Conservation (phyloP, 495 filamentous ascomycete species). For the Rusavskia elegans region DNA sequence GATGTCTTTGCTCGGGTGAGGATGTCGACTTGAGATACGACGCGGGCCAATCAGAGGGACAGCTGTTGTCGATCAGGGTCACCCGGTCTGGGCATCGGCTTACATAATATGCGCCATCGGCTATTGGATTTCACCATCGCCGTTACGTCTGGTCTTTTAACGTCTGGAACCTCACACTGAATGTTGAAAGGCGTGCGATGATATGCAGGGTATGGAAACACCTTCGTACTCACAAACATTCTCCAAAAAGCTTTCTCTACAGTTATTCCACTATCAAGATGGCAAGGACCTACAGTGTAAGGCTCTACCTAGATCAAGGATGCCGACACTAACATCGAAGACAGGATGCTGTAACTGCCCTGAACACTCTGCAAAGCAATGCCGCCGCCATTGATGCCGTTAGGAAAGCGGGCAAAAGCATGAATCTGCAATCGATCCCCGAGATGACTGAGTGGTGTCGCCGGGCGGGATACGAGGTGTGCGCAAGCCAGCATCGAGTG, state of each 20-base stretch:
- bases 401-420: constrained; percentile 46
- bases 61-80: background rate
- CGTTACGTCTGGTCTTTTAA: no score
- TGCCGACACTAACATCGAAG: background rate
- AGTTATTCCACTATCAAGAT: background rate
- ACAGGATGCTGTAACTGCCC: constrained; percentile 66
- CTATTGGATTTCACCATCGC: no score
- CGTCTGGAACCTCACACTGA: no score
- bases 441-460: constrained; percentile 66
- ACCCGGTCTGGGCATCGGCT: background rate
- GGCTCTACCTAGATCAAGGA: background rate
- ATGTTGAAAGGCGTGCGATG: background rate
- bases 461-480: constrained; percentile 65
- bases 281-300: background rate
- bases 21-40: background rate
- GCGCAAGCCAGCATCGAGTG: constrained; percentile 8
- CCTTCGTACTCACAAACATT: no score
- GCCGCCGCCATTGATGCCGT: constrained; percentile 62
- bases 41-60: background rate
- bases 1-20: background rate
- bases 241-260: no score
- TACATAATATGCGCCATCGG: no score
- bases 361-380: constrained; percentile 85
- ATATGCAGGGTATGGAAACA: background rate
- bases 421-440: constrained; percentile 51